Base-by-base conservation (phyloP, 2,329 filamentous ascomycete genomes). In the Colletotrichum tofieldiae region DNA sequence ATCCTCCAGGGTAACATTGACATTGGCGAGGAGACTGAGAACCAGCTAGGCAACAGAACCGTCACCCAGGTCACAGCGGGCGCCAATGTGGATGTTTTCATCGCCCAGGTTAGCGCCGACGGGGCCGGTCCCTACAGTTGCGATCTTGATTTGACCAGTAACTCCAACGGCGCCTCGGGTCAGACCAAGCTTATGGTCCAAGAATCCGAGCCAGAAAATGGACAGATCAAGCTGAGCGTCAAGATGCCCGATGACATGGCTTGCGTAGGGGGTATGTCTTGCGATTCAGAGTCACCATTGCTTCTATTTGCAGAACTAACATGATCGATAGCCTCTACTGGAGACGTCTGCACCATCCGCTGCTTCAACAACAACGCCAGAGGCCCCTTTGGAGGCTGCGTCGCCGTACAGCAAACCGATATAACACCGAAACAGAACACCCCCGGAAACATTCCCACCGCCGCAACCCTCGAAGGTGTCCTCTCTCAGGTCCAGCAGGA, bases 1-100 rank as follows among this genome's bases (percentile, higher is more conserved):
- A 84, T 91, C 77, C 78, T 88, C 64, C 77, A 82, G 65, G 91
- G 91, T 54, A 89, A 87, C 82, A 92, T 93, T 76, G 88, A 92
- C 74, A 84, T 92, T 64, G 86, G 85, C 41, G 85, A 88, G 78
- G 86, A 86, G 74, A 89, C 86, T 1, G 86, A 90, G 78, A 85
- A 86, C 70, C 85, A 86, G 7, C 72, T 90, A 2, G 79, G 84
- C 11, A 84, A 83, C 3, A 76, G 77, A 1, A 77, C 82, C 5
- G 85, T 90, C 3, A 90, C 88, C 1, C 80, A 85, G 65, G 88
- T 90, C 62, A 77, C 83, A 68, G 75, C 81, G 5, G 88, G 88
- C 23, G 82, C 81, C 45, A 74, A 82, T 41, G 61, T 90, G 39
- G 82, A 79, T 16, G 82, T 88, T 39, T 86, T 83, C n/a, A 83